phyloP scores from a whole-genome alignment of 2,329 filamentous ascomycete genomes.

The Phyllosticta citriasiana region DNA sequence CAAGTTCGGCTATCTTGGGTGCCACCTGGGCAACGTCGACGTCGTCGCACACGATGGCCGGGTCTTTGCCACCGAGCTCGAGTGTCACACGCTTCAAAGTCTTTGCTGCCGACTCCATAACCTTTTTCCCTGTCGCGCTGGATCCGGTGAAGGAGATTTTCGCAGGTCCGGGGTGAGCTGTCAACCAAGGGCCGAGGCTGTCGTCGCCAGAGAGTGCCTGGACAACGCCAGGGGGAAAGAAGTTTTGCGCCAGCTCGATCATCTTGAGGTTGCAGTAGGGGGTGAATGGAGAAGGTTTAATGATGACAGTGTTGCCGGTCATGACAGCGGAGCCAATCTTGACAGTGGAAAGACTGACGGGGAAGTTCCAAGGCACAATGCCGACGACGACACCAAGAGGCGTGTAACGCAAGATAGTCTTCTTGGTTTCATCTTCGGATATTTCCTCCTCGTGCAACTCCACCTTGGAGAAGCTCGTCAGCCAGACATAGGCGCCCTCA shows the following conservation, averaged over 20 bases:
- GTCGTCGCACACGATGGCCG: conserved; percentile 48
- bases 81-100: conserved; percentile 51
- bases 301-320: conserved; percentile 46
- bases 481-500: conserved; percentile 15
- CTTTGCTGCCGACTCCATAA: conserved; percentile 44
- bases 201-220: conserved; percentile 52
- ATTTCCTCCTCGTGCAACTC: conserved; percentile 30
- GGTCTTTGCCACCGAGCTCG: conserved; percentile 54
- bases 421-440: conserved; percentile 37
- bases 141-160: conserved; percentile 58
- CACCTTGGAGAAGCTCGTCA: conserved; percentile 25
- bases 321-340: conserved; percentile 50
- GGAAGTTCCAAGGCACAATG: conserved; percentile 39
- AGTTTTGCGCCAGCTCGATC: conserved; percentile 37
- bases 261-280: conserved; percentile 50
- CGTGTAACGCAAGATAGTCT: conserved; percentile 36
- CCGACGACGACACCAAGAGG: conserved; percentile 34
- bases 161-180: conserved; percentile 46
- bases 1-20: conserved; percentile 34
- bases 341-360: conserved; percentile 38
- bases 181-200: conserved; percentile 49
- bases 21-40: conserved; percentile 34
- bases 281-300: conserved; percentile 48
- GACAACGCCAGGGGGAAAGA: conserved; percentile 53
- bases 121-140: conserved; percentile 48